Conservation (phyloP, 164 flowering plant species). For the Brasenia schreberi region DNA sequence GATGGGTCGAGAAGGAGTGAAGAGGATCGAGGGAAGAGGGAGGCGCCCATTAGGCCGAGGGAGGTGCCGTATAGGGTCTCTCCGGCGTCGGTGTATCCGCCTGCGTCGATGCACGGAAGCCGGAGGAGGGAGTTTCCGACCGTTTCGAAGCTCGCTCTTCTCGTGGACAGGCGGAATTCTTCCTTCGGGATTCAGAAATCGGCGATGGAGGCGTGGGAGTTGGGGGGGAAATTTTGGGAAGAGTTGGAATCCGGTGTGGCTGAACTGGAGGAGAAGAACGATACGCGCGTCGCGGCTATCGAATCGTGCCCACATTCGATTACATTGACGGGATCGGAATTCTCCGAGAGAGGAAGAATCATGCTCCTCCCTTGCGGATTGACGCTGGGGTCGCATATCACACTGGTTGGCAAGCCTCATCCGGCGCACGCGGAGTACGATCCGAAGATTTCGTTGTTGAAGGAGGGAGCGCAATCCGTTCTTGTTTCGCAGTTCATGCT, state of each 20-base stretch:
- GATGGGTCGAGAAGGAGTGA: conserved; percentile 24
- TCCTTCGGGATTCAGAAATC: conserved; percentile 34
- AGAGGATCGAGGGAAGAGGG: conserved; percentile 25
- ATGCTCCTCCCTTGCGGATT: conserved; percentile 77
- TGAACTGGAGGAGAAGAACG: neutral
- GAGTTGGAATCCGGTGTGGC: conserved; percentile 31
- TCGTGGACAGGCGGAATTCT: conserved; percentile 11
- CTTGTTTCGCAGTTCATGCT: conserved; percentile 84
- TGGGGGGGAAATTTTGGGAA: conserved; percentile 45
- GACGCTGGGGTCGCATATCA: conserved; percentile 72
- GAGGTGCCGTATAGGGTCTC: conserved; percentile 16
- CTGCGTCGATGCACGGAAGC: neutral
- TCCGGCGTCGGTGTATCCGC: conserved; percentile 1
- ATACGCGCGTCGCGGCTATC: conserved; percentile 3
- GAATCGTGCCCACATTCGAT: conserved; percentile 55
- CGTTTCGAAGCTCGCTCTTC: conserved; percentile 32
- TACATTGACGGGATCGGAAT: conserved; percentile 39
- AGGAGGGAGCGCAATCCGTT: conserved; percentile 38
- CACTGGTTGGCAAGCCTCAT: conserved; percentile 66
- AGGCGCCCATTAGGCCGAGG: conserved; percentile 34
- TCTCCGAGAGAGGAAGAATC: conserved; percentile 21
- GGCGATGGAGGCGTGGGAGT: conserved; percentile 45
- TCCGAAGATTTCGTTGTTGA: conserved; percentile 44
- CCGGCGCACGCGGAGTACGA: conserved; percentile 54
- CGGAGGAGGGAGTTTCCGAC: conserved; percentile 12